A percentile compares a stretch with the other conserved stretches of the same genome.
Evolutionary conservation across 805 yeast species (phyloP).

Genomic region (Wickerhamiella kurtzmanii): DNA sequence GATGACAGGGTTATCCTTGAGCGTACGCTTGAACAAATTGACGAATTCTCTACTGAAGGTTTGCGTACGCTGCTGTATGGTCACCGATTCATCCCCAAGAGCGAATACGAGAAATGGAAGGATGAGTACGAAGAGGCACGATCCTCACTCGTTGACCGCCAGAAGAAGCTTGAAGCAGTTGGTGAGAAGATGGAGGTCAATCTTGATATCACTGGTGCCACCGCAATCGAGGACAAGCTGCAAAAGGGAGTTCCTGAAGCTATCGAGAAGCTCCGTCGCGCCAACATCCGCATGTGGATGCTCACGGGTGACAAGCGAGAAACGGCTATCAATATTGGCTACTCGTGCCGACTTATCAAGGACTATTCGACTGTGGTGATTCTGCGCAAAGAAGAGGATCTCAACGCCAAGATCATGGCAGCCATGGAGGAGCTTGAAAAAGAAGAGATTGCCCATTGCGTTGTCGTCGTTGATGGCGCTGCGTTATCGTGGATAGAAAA

Average conservation of each 20-base stretch:
- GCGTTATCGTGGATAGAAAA: conserved; percentile 61
- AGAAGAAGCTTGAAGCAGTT: conserved; percentile 65
- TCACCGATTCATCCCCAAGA: conserved; percentile 51
- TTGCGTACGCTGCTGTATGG: conserved; percentile 78
- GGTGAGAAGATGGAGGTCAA: conserved; percentile 81
- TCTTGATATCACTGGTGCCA: conserved; percentile 78
- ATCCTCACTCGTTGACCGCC: conserved; percentile 62
- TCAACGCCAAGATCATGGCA: conserved; percentile 57
- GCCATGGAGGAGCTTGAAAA: conserved; percentile 59
- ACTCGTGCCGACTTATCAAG: conserved; percentile 82
- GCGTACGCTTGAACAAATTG: conserved; percentile 77
- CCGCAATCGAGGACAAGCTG: conserved; percentile 94
- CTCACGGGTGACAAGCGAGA: conserved; percentile 97
- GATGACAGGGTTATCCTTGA: conserved; percentile 72
- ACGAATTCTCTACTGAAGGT: conserved; percentile 91
- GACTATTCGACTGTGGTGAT: conserved; percentile 83
- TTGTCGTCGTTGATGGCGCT: conserved; percentile 88
- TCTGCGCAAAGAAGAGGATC: conserved; percentile 41
- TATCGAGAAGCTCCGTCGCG: conserved; percentile 84
- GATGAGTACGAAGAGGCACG: conserved; percentile 61
- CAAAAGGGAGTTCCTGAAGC: conserved; percentile 99
- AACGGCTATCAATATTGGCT: conserved; percentile 95
- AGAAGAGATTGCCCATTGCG: conserved; percentile 83
- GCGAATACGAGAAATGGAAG: conserved; percentile 56
- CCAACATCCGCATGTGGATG: conserved; percentile 96